Percentiles rank a stretch among this genome's conserved stretches.
Evolutionary conservation across 2,329 filamentous ascomycete species (phyloP).

Genomic region (Aureobasidium sp.): DNA sequence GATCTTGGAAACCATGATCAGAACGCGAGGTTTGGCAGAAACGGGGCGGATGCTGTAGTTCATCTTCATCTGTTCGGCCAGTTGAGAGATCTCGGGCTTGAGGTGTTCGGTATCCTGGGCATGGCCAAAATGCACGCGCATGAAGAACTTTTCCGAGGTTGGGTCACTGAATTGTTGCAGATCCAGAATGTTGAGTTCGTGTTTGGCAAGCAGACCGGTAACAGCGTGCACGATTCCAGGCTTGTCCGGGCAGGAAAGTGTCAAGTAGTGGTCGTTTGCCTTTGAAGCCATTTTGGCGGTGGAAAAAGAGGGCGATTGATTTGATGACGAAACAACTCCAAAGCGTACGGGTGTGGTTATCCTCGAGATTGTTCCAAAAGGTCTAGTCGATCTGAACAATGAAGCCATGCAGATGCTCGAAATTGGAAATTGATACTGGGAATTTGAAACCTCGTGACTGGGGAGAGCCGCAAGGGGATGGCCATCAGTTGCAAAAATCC

Average conservation of each 20-base stretch:
- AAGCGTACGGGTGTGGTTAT: conserved; percentile 3
- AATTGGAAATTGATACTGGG: not conserved
- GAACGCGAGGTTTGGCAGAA: conserved; percentile 62
- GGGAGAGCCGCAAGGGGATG: not conserved
- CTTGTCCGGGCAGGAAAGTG: conserved; percentile 76
- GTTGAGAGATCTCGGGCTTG: conserved; percentile 49
- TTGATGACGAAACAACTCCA: not conserved
- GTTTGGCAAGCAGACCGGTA: conserved; percentile 65
- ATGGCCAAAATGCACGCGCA: conserved; percentile 76
- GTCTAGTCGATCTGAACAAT: conserved; percentile 4
- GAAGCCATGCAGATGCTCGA: conserved; percentile 13
- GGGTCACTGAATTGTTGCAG: conserved; percentile 79
- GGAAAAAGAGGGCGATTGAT: conserved; percentile 5
- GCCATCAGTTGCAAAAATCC: too few relatives aligned
- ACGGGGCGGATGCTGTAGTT: conserved; percentile 64
- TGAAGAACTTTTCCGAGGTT: conserved; percentile 70
- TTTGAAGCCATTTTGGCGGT: not conserved
- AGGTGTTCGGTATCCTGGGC: conserved; percentile 45
- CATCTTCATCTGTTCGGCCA: conserved; percentile 60
- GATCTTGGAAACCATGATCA: conserved; percentile 88
- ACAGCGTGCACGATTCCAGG: conserved; percentile 80
- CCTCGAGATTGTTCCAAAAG: conserved; percentile 13
- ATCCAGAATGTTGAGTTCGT: conserved; percentile 74
- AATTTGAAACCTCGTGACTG: not conserved
- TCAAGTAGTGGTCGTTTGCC: conserved; percentile 60